Evolutionary conservation across 1,284 basidiomycete species (phyloP), one percentile per base, ranked within the genome.

Genomic region (Malassezia arunalokei): DNA sequence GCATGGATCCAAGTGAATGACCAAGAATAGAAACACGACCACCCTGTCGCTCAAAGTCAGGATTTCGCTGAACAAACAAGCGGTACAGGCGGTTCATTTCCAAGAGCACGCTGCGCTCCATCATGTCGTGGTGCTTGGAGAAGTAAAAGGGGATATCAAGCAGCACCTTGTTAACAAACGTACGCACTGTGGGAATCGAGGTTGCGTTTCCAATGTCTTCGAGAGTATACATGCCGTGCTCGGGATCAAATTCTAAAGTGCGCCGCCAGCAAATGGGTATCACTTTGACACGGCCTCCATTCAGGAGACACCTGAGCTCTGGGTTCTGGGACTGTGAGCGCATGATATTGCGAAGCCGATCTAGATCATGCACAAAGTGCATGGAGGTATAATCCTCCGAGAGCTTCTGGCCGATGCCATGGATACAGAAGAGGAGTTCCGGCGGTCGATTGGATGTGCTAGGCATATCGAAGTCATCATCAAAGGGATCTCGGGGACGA

Each of bases 221-320:
- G 30, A 73, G 65, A 29, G 76, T 74, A 49, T 77, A 75, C n/a
- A 65, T 66, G 11, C 75, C 74, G 40, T 75, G 73, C 17, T 75
- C 73, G 15, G 76, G 68, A 31, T 77, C 62, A 44, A 66, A 61
- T 20, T 68, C 57, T 37, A 80, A 68, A 7, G 71, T 76, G 1
- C 78, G 76, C 28, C 79, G 71, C 79, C 79, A 81, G 57, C 78
- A 77, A 5, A 81, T 75, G 0, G 79, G 79, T 3, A 81, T 64
- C 31, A 81, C 76, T 57, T 78, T 77, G 3, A 76, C 68, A 35
- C 77, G 75, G 6, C 77, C 59, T 8, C 63, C 60, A n/a, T 53
- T 54, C 6, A 61, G 53, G 35, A 70, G 47, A 3, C 47, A 54
- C 5, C 28, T 31, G 20, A 71, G 38, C 6, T n/a, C 59, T 45